These are phyloP conservation scores for Fusarium tupiense DNA, from an alignment of 2,329 filamentous ascomycete species.

Conservation along the genomic window DNA sequence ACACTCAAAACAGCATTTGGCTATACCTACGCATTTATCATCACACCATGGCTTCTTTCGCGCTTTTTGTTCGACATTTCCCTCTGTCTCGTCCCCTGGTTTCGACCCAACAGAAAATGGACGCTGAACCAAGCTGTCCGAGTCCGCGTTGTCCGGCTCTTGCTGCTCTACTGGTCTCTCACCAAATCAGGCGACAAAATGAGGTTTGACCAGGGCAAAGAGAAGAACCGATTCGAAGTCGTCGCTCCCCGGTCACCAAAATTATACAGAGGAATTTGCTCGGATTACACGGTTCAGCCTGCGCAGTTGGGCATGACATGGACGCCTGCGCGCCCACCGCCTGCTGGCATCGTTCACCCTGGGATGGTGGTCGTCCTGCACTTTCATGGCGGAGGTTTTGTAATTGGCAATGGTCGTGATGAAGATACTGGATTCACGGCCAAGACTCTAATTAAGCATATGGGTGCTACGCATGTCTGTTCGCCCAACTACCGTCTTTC, in stretches of 20 bases:
- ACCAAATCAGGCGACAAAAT: constrained; percentile 17
- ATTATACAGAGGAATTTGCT: constrained; percentile 22
- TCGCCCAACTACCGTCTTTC: constrained; percentile 35
- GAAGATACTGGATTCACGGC: constrained; percentile 33
- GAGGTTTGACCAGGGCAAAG: constrained; percentile 5
- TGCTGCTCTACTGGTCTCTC: constrained; percentile 36
- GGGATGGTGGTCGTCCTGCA: constrained; percentile 22
- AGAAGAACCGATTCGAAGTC: constrained; percentile 34
- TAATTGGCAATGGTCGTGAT: constrained; percentile 35
- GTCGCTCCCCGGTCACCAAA: constrained; percentile 23
- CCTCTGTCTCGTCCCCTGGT: constrained; percentile 21
- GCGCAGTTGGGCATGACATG: constrained; percentile 30
- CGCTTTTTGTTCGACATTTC: constrained; percentile 22
- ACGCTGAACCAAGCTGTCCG: constrained; percentile 27
- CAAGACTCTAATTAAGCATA: constrained; percentile 12
- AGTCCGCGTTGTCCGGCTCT: constrained; percentile 28
- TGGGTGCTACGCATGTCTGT: constrained; percentile 38
- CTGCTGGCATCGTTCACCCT: constrained; percentile 10
- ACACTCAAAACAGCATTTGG: background rate
- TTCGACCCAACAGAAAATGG: constrained; percentile 18
- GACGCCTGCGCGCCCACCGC: constrained; percentile 30
- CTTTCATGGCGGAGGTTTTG: constrained; percentile 34
- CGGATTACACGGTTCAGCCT: constrained; percentile 12
- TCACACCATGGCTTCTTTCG: constrained; percentile 30
- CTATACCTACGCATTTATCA: background rate